phyloP scores from a whole-genome alignment of 108 stramenopile genomes.

The Cylindrotheca closterium region DNA sequence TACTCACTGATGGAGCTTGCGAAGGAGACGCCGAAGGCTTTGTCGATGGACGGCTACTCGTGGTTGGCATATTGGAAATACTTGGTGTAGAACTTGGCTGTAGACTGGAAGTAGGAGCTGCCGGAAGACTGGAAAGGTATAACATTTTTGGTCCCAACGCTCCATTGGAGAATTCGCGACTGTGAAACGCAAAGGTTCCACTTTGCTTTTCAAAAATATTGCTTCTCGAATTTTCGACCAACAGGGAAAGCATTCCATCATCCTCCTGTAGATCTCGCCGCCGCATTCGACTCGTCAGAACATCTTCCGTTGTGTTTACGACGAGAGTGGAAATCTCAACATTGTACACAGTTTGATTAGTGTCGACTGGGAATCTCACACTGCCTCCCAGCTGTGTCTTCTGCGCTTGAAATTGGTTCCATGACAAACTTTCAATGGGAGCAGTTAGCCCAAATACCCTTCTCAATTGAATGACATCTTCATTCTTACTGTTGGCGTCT shows the following conservation, averaged over 20 bases:
- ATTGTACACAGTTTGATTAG: not conserved
- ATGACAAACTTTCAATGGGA: not conserved
- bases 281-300: not conserved
- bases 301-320: not conserved
- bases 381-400: not conserved
- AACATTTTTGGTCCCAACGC: not conserved
- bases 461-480: not conserved
- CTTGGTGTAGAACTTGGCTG: not conserved
- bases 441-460: not conserved
- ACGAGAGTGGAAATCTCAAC: not conserved
- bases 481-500: not conserved
- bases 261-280: not conserved
- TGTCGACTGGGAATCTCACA: not conserved
- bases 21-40: not conserved
- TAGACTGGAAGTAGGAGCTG: not conserved
- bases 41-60: not conserved
- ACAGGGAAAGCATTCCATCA: not conserved
- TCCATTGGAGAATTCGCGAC: not conserved
- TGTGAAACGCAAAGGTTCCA: not conserved
- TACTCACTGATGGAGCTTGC: not conserved
- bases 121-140: not conserved
- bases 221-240: not conserved
- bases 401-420: not conserved
- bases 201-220: constrained; percentile 1
- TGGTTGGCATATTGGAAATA: not conserved